Base-by-base conservation (phyloP, 345 rosid species). In the Litchi chinensis region DNA sequence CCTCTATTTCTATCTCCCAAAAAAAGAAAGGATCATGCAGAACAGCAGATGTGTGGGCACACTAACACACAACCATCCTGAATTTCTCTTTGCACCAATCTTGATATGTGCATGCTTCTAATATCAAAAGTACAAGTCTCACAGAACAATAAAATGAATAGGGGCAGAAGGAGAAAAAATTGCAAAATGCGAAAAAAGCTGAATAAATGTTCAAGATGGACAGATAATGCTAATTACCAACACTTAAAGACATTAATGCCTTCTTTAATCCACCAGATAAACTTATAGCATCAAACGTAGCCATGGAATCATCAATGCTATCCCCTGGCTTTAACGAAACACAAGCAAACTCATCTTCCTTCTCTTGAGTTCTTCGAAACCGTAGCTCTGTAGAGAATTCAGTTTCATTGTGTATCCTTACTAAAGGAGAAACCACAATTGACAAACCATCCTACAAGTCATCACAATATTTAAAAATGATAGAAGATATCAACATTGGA, bases 331-430 rank as follows among this genome's bases (percentile, higher is more conserved):
- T 90, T 77, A 95, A 85, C 70, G 85, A 76, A 79, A 90, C 82
- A 75, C 83, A 84, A 41, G 91, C 95, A 87, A 82, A 89, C 41
- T 80, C 90, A 84, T 87, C 89, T 76, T 79, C 87, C 80, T 82
- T 79, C 79, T 86, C 87, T 77, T 89, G 87, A 68, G 93, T 89
- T 78, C 95, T 80, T 81, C 86, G 95, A 85, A 95, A 91, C 75
- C 89, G 92, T 71, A 95, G 88, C 87, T 90, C 97, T 90, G 92
- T 79, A 37, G 95, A 80, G 80, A 93, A 87, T 73, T 88, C 82
- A 78, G 98, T 95, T 81, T 85, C 98, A 76, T 95, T 95, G 82
- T 91, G 89, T 78, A 95, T 90, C 84, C 90, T 92, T 85, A 84
- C 85, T 81, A 92, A 87, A 83, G 98, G 98, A 85, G 98, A 93